Conservation (phyloP, 148 eudicot genomes). For the Cornus controversa region DNA sequence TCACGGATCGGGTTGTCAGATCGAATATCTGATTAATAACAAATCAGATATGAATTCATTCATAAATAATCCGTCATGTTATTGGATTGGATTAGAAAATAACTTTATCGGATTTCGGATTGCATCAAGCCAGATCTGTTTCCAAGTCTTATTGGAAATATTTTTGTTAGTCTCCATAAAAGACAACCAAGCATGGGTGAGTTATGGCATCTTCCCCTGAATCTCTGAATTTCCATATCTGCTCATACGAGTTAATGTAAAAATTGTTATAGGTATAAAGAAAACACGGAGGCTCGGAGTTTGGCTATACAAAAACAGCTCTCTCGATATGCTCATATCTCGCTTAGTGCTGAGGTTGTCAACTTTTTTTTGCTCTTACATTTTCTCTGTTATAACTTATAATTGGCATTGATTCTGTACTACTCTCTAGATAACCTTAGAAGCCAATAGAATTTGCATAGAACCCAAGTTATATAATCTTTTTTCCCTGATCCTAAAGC, state of each 20-base stretch:
- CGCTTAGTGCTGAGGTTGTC: slow-evolving; percentile 74
- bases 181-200: background rate
- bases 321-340: slow-evolving; percentile 68
- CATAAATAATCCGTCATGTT: too few species aligned
- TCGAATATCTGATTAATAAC: too few species aligned
- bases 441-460: background rate
- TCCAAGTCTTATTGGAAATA: background rate
- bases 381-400: background rate
- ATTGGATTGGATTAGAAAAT: too few species aligned
- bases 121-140: too few species aligned
- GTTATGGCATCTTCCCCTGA: background rate
- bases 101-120: too few species aligned
- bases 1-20: too few species aligned
- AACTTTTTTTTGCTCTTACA: background rate
- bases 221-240: too few species aligned
- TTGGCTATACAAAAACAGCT: slow-evolving; percentile 68
- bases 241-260: background rate
- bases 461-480: background rate
- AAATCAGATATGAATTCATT: too few species aligned
- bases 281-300: slow-evolving; percentile 55
- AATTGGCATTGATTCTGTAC: background rate
- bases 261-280: slow-evolving; percentile 61
- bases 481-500: background rate
- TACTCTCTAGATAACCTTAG: background rate
- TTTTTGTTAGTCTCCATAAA: background rate